phyloP scores from a whole-genome alignment of 2,329 filamentous ascomycete genomes.

The Fonsecaea multimorphosa region DNA sequence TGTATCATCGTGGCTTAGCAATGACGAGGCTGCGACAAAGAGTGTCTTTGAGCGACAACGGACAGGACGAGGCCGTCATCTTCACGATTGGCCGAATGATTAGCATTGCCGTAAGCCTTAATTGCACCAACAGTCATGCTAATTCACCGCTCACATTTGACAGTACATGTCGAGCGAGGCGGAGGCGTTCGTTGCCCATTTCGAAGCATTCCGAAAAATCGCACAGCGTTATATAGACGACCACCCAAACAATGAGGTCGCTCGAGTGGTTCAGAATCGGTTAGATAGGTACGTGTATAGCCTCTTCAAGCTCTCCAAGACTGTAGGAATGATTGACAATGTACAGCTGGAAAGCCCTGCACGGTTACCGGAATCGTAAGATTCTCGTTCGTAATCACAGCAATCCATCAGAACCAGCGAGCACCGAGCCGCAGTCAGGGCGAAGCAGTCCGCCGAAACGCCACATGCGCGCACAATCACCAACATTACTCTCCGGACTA shows the following conservation, averaged over 20 bases:
- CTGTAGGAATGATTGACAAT: neutral
- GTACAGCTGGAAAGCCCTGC: conserved; percentile 25
- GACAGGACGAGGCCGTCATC: conserved; percentile 19
- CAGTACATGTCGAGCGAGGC: conserved; percentile 32
- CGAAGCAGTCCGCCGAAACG: neutral
- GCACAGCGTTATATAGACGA: conserved; percentile 21
- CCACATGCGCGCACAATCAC: conserved; percentile 6
- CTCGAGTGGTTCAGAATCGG: conserved; percentile 23
- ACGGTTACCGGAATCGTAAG: conserved; percentile 20
- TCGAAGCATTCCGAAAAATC: conserved; percentile 24
- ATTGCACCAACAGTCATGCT: neutral
- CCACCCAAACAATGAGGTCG: conserved; percentile 22
- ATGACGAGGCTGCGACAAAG: conserved; percentile 22
- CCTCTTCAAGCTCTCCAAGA: neutral
- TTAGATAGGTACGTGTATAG: conserved; percentile 20
- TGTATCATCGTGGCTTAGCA: conserved; percentile 26
- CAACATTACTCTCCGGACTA: conserved; percentile 10
- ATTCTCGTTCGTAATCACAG: conserved; percentile 9
- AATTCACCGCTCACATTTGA: conserved; percentile 5
- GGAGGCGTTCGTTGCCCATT: conserved; percentile 28
- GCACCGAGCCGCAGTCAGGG: neutral
- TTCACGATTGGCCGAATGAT: conserved; percentile 31
- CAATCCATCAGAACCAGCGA: neutral
- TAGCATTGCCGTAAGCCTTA: conserved; percentile 22
- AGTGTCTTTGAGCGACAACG: neutral